A percentile compares a stretch with the other conserved stretches of the same genome.
phyloP scores from a whole-genome alignment of 2,329 filamentous ascomycete species.

The Westerdykella aurantiaca region DNA sequence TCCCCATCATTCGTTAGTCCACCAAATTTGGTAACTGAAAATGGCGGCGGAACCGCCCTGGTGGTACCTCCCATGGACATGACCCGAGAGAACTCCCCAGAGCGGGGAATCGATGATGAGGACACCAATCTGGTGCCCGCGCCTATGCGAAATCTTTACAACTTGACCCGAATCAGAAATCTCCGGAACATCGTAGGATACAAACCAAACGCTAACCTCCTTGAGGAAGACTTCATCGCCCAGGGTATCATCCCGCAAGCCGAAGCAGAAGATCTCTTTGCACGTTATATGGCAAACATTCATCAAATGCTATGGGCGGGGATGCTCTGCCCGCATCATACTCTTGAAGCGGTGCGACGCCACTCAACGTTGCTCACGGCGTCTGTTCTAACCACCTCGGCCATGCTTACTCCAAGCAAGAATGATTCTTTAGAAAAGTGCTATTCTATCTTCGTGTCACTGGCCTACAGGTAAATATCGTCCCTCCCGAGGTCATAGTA shows the following conservation, averaged over 20 bases:
- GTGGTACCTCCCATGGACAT: too few relatives aligned
- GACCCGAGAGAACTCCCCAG: too few relatives aligned
- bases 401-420: too few relatives aligned
- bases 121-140: conserved; percentile 20
- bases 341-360: conserved; percentile 24
- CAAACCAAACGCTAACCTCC: conserved; percentile 20
- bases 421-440: too few relatives aligned
- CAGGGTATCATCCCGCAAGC: conserved; percentile 21
- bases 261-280: conserved; percentile 29
- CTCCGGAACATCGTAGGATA: conserved; percentile 23
- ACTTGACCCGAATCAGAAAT: conserved; percentile 30
- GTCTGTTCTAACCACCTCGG: too few relatives aligned
- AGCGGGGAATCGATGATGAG: too few relatives aligned
- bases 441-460: too few relatives aligned
- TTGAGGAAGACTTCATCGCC: conserved; percentile 29
- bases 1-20: too few relatives aligned
- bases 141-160: conserved; percentile 33
- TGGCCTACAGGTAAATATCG: too few relatives aligned
- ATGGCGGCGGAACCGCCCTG: too few relatives aligned
- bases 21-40: too few relatives aligned
- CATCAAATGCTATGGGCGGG: conserved; percentile 32
- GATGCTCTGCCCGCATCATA: conserved; percentile 25
- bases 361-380: conserved; percentile 26
- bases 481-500: too few relatives aligned
- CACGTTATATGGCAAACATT: conserved; percentile 25